phyloP scores from a whole-genome alignment of 202 grass and related monocot genomes.

The Panicum hallii region DNA sequence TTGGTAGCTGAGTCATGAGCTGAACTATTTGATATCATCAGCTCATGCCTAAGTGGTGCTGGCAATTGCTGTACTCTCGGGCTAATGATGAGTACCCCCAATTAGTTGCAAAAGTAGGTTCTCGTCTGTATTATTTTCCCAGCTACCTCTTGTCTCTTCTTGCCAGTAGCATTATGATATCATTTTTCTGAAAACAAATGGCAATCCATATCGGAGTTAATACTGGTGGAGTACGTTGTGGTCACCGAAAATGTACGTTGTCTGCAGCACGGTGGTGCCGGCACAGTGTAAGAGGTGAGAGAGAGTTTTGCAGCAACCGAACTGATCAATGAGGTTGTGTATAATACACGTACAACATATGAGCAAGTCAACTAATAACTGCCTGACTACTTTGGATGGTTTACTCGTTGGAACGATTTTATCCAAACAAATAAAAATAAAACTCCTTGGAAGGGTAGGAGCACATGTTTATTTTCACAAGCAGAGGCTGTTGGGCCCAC shows the following conservation, averaged over 20 bases:
- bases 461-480: slow-evolving; percentile 5
- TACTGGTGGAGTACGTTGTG: background rate
- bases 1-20: background rate
- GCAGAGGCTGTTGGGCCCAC: slow-evolving; percentile 14
- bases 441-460: background rate
- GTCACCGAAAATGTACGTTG: background rate
- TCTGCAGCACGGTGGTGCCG: background rate
- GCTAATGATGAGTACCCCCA: background rate
- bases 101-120: slow-evolving; percentile 23
- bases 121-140: slow-evolving; percentile 17
- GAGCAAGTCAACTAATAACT: too few species aligned
- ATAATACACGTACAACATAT: too few species aligned
- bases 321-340: too few species aligned
- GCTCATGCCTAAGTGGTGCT: background rate
- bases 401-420: too few species aligned
- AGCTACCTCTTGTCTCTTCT: slow-evolving; percentile 41
- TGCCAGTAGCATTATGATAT: background rate
- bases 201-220: slow-evolving; percentile 10
- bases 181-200: background rate
- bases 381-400: too few species aligned
- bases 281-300: background rate
- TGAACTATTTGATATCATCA: background rate
- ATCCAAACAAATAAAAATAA: too few species aligned
- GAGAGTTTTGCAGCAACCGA: too few species aligned
- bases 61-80: background rate